These are phyloP conservation scores for Magnaporthiopsis poae DNA, from an alignment of 2,329 filamentous ascomycete species.

Conservation along the genomic window DNA sequence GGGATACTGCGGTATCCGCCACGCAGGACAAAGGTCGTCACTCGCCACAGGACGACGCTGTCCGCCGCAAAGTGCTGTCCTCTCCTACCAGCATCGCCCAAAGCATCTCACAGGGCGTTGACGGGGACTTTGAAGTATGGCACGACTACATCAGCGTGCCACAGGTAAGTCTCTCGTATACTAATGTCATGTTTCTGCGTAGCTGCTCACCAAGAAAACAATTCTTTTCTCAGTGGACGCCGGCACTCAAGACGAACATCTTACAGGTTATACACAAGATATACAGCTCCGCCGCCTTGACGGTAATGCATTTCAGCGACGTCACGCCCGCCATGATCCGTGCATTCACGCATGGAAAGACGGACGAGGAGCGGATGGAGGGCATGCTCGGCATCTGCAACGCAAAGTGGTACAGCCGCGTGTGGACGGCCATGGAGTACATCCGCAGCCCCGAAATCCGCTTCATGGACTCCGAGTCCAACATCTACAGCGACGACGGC, in stretches of 20 bases:
- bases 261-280: conserved; percentile 10
- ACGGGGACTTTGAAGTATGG: conserved; percentile 16
- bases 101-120: not conserved
- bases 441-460: conserved; percentile 11
- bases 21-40: not conserved
- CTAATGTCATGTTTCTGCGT: not conserved
- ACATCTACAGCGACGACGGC: conserved; percentile 4
- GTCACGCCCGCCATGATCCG: conserved; percentile 3
- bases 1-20: not conserved
- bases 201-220: not conserved
- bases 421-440: conserved; percentile 16
- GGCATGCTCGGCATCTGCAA: conserved; percentile 13
- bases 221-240: not conserved
- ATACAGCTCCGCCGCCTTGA: conserved; percentile 8
- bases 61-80: not conserved
- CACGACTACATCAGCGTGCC: conserved; percentile 17
- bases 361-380: conserved; percentile 4
- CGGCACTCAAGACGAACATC: conserved; percentile 7
- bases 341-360: not conserved
- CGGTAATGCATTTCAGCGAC: conserved; percentile 9
- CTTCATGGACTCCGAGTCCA: conserved; percentile 11
- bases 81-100: not conserved
- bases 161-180: conserved; percentile 8
- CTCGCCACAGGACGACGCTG: not conserved
- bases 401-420: conserved; percentile 13